Evolutionary conservation across 495 filamentous ascomycete genomes (phyloP).

Genomic region (Achaetomiella virescens): DNA sequence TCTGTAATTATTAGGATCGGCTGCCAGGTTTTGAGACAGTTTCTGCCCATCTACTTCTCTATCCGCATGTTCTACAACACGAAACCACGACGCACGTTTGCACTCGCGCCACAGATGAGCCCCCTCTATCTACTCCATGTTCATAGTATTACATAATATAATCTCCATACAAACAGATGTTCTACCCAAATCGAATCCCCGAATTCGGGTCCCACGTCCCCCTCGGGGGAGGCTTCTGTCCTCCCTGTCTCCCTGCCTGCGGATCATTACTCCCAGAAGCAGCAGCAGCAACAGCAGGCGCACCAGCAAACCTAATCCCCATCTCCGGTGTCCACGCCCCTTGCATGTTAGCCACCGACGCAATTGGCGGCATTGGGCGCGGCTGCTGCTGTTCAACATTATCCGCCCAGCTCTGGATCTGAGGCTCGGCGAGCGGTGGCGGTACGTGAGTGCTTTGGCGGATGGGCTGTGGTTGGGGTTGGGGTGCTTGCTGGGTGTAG

Average conservation of each 20-base stretch:
- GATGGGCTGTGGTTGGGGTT: constrained; percentile 27
- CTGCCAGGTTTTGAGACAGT: too few relatives aligned
- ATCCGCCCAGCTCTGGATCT: constrained; percentile 44
- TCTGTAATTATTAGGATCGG: too few relatives aligned
- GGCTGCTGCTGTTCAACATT: constrained; percentile 50
- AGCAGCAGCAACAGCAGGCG: not conserved
- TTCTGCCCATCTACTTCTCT: too few relatives aligned
- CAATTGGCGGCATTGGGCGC: constrained; percentile 40
- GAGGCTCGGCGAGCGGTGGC: constrained; percentile 38
- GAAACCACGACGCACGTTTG: too few relatives aligned
- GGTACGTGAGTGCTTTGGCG: constrained; percentile 25
- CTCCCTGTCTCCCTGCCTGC: constrained; percentile 8
- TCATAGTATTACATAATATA: too few relatives aligned
- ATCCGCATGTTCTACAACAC: too few relatives aligned
- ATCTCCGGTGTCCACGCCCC: constrained; percentile 71
- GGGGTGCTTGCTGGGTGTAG: constrained; percentile 24
- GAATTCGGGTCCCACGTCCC: constrained; percentile 56
- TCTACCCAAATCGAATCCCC: constrained; percentile 56
- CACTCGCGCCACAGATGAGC: too few relatives aligned
- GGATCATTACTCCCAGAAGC: not conserved
- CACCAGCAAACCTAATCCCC: constrained; percentile 62
- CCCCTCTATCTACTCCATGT: too few relatives aligned
- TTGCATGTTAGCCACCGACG: constrained; percentile 29
- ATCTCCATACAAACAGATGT: too few relatives aligned
- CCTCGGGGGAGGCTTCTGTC: constrained; percentile 10